phyloP scores from a whole-genome alignment of 2,329 filamentous ascomycete genomes.

The Boeremia exigua region DNA sequence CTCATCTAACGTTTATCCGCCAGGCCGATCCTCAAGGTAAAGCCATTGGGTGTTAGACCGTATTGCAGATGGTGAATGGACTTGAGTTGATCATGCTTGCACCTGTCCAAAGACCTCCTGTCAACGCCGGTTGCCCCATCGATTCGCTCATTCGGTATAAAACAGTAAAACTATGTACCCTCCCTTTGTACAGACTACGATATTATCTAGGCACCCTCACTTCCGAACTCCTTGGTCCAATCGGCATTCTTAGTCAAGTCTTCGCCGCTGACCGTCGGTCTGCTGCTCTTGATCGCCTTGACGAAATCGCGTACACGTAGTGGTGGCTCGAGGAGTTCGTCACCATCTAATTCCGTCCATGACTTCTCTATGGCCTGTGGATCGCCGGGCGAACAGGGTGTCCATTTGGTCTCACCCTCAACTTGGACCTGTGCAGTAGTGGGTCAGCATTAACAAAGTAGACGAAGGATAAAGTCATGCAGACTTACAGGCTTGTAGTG shows the following conservation, averaged over 20 bases:
- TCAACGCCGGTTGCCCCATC: background rate
- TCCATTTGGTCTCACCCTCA: slow-evolving; percentile 72
- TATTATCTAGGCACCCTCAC: slow-evolving; percentile 70
- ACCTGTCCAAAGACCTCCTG: background rate
- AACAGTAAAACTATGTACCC: slow-evolving; percentile 3
- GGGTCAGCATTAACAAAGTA: too few species aligned
- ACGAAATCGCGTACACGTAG: slow-evolving; percentile 91
- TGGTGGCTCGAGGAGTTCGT: slow-evolving; percentile 83
- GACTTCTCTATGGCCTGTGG: slow-evolving; percentile 87
- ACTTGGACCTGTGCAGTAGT: slow-evolving; percentile 66
- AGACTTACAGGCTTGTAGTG: slow-evolving; percentile 87
- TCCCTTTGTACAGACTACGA: background rate
- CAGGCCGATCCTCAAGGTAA: too few species aligned
- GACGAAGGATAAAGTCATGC: too few species aligned
- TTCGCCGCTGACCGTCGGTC: slow-evolving; percentile 87
- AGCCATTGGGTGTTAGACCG: too few species aligned
- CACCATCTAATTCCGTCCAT: slow-evolving; percentile 85
- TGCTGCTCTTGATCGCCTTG: slow-evolving; percentile 84
- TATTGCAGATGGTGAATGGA: too few species aligned
- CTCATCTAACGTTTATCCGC: too few species aligned
- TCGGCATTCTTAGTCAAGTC: slow-evolving; percentile 85
- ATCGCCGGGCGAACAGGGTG: slow-evolving; percentile 94
- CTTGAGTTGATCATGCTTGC: too few species aligned
- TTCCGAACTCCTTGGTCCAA: slow-evolving; percentile 96
- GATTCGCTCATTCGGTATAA: slow-evolving; percentile 14